These are phyloP conservation scores for Colletotrichum karsti DNA, from an alignment of 2,329 filamentous ascomycete species.

Conservation along the genomic window DNA sequence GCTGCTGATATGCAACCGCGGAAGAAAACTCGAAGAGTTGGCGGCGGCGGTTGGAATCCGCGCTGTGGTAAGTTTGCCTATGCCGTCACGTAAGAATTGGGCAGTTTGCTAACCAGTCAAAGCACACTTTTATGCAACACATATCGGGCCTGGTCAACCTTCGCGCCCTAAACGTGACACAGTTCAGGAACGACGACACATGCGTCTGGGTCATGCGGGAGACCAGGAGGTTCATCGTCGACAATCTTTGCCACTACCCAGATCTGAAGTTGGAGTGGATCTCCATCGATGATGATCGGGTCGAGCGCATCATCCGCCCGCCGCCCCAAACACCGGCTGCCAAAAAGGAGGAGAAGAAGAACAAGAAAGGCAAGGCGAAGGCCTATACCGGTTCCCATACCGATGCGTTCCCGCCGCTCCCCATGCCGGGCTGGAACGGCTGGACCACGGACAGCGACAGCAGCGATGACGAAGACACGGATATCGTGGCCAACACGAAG, in stretches of 20 bases:
- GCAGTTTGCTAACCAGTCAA: slow-evolving; percentile 18
- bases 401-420: slow-evolving; percentile 35
- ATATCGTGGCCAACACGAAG: slow-evolving; percentile 33
- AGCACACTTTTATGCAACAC: slow-evolving; percentile 68
- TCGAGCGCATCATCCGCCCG: slow-evolving; percentile 58
- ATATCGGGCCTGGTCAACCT: slow-evolving; percentile 57
- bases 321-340: slow-evolving; percentile 37
- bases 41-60: slow-evolving; percentile 62
- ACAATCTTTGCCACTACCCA: slow-evolving; percentile 64
- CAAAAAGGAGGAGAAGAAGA: slow-evolving; percentile 36
- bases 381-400: slow-evolving; percentile 24
- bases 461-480: slow-evolving; percentile 42
- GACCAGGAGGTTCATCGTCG: slow-evolving; percentile 65
- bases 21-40: slow-evolving; percentile 61
- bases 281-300: slow-evolving; percentile 59
- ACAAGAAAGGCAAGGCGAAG: slow-evolving; percentile 32
- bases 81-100: not conserved
- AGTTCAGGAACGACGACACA: slow-evolving; percentile 63
- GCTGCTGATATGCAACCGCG: slow-evolving; percentile 60
- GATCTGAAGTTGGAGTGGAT: slow-evolving; percentile 66
- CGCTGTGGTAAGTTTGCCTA: slow-evolving; percentile 57
- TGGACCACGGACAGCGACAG: slow-evolving; percentile 43
- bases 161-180: slow-evolving; percentile 63
- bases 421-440: slow-evolving; percentile 35
- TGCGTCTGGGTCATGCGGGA: slow-evolving; percentile 66